A percentile compares a stretch with the other conserved stretches of the same genome.
Evolutionary conservation across 495 filamentous ascomycete genomes (phyloP).

Genomic region (Penicillium bovifimosum): DNA sequence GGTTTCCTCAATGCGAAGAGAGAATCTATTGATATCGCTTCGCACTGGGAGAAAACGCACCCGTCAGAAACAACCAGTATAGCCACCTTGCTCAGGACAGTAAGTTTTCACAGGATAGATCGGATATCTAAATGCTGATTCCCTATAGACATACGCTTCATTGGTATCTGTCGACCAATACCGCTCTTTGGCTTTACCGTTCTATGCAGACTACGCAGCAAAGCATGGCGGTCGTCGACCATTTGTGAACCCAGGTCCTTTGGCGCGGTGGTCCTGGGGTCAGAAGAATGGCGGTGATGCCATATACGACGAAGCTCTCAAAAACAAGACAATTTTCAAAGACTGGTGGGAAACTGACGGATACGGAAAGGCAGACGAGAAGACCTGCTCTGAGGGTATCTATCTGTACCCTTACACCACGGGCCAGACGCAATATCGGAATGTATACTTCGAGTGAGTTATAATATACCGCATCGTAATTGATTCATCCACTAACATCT

Average conservation of each 20-base stretch:
- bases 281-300: constrained; percentile 34
- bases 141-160: constrained; percentile 40
- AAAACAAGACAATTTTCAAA: constrained; percentile 48
- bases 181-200: constrained; percentile 40
- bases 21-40: constrained; percentile 30
- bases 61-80: constrained; percentile 31
- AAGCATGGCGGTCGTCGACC: constrained; percentile 42
- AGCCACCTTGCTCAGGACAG: constrained; percentile 4
- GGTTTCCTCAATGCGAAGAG: constrained; percentile 32
- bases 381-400: constrained; percentile 38
- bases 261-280: constrained; percentile 53
- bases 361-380: constrained; percentile 31
- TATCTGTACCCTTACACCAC: constrained; percentile 28
- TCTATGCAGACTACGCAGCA: constrained; percentile 49
- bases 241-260: constrained; percentile 51
- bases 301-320: constrained; percentile 30
- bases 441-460: constrained; percentile 21
- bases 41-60: constrained; percentile 35
- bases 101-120: not conserved
- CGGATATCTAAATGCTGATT: not conserved
- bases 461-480: too few relatives aligned
- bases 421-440: constrained; percentile 29
- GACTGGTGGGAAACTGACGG: constrained; percentile 48
- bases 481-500: not conserved
- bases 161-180: constrained; percentile 50